phyloP scores from a whole-genome alignment of 1,284 basidiomycete species.

The Rhodotorula sp. region DNA sequence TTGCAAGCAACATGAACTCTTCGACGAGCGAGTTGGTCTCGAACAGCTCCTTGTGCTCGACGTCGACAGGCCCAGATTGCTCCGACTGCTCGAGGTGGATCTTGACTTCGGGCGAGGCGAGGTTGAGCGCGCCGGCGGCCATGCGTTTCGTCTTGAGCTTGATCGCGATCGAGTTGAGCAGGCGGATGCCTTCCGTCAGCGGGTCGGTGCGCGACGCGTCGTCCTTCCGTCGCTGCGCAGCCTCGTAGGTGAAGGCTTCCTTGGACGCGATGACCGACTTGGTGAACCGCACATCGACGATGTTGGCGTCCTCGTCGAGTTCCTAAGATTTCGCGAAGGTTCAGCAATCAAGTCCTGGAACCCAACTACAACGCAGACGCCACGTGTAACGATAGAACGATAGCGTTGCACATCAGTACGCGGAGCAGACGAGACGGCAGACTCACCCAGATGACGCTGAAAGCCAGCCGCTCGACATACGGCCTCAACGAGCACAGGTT shows the following conservation, averaged over 20 bases:
- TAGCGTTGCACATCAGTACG: background rate
- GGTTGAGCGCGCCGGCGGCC: conserved; percentile 90
- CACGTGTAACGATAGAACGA: background rate
- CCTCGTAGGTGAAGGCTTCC: conserved; percentile 95
- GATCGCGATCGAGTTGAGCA: conserved; percentile 83
- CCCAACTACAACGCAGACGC: background rate
- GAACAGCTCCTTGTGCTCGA: conserved; percentile 88
- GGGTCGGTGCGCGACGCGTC: conserved; percentile 77
- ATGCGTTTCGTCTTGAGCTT: conserved; percentile 85
- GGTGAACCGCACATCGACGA: conserved; percentile 84
- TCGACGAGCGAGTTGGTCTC: conserved; percentile 98
- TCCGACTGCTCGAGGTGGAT: conserved; percentile 88
- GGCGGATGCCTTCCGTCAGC: conserved; percentile 80
- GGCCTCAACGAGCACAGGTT: conserved; percentile 94
- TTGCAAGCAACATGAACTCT: conserved; percentile 98
- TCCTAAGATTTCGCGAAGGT: conserved; percentile 57
- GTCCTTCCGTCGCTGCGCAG: conserved; percentile 91
- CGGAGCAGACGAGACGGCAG: background rate
- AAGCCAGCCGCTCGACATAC: conserved; percentile 89
- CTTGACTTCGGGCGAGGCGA: conserved; percentile 97
- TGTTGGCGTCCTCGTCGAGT: conserved; percentile 78
- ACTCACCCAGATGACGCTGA: conserved; percentile 92
- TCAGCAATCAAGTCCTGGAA: background rate
- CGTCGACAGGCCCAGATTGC: conserved; percentile 81
- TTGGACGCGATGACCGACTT: conserved; percentile 98